Evolutionary conservation across 2,329 filamentous ascomycete genomes (phyloP).

Genomic region (Microcyclosporella mali): DNA sequence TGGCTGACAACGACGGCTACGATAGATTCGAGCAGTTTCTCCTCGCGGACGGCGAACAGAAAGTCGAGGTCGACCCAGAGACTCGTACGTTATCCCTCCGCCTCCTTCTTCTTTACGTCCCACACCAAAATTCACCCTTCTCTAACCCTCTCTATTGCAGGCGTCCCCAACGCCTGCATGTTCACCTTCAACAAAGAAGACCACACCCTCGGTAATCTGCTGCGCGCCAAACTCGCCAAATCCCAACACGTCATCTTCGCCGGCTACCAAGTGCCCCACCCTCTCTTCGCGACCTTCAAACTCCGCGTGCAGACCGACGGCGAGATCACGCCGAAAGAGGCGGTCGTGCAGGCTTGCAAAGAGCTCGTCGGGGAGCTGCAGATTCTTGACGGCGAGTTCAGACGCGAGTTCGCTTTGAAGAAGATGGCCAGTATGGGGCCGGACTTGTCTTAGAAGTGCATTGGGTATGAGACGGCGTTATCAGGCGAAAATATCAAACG

Average conservation of each 20-base stretch:
- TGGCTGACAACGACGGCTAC: constrained; percentile 26
- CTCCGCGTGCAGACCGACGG: constrained; percentile 88
- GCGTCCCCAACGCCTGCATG: constrained; percentile 88
- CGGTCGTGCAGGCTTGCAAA: constrained; percentile 72
- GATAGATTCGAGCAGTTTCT: constrained; percentile 88
- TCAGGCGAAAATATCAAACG: background rate
- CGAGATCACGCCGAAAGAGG: constrained; percentile 78
- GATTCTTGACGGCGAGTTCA: constrained; percentile 78
- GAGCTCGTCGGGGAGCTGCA: constrained; percentile 76
- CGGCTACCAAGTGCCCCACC: constrained; percentile 67
- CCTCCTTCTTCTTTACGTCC: too few species aligned
- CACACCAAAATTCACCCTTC: background rate
- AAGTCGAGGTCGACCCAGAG: constrained; percentile 81
- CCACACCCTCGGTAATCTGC: constrained; percentile 68
- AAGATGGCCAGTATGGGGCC: constrained; percentile 57
- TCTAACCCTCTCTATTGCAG: constrained; percentile 38
- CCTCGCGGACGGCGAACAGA: constrained; percentile 82
- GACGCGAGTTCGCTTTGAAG: constrained; percentile 81
- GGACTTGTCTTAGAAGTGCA: constrained; percentile 4
- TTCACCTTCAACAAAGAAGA: constrained; percentile 97
- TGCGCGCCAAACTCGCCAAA: constrained; percentile 78
- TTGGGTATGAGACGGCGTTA: constrained; percentile 14
- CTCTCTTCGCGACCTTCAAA: constrained; percentile 48
- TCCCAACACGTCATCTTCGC: constrained; percentile 81
- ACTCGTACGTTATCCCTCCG: constrained; percentile 59